phyloP scores from a whole-genome alignment of 2,329 filamentous ascomycete genomes.

The Venturia effusa region DNA sequence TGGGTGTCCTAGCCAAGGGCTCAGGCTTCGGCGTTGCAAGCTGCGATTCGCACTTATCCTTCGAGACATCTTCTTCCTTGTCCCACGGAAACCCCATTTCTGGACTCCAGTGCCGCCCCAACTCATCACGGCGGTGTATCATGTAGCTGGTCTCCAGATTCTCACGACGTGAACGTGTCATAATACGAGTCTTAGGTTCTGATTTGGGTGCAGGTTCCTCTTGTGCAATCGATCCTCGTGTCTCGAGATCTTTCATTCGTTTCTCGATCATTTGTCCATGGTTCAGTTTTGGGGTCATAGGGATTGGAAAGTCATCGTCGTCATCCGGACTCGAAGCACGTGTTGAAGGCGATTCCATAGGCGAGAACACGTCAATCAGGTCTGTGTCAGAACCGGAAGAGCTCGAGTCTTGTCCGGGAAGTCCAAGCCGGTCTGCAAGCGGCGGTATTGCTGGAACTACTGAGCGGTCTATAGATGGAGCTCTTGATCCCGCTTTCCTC shows the following conservation, averaged over 20 bases:
- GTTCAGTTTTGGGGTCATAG: background rate
- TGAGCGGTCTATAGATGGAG: background rate
- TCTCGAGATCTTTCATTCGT: background rate
- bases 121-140: background rate
- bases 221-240: background rate
- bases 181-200: background rate
- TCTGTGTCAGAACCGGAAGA: conserved; percentile 1
- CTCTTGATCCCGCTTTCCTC: background rate
- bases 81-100: background rate
- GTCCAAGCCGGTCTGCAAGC: background rate
- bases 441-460: background rate
- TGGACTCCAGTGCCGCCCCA: background rate
- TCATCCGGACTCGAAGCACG: background rate
- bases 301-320: background rate
- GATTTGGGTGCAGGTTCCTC: background rate
- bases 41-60: background rate
- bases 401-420: background rate
- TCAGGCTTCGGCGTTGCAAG: background rate
- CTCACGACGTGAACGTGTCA: background rate
- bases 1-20: background rate
- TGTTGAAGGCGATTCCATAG: background rate
- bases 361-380: background rate
- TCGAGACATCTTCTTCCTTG: background rate
- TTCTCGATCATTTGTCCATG: background rate
- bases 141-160: background rate